Conservation (phyloP, 306 rosid species). For the Vigna reflexopilosa region DNA sequence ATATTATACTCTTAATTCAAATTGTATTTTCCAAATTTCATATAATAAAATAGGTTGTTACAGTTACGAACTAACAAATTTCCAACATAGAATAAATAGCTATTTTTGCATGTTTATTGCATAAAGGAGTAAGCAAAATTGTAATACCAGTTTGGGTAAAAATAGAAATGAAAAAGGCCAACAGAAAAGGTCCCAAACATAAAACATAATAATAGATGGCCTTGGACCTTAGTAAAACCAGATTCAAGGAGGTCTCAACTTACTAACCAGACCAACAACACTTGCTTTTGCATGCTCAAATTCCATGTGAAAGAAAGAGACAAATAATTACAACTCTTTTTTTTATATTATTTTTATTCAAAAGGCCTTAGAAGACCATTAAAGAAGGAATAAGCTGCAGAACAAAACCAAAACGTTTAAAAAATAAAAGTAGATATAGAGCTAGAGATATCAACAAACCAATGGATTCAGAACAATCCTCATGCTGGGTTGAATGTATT, state of each 20-base stretch:
- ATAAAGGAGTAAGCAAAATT: conserved; percentile 10
- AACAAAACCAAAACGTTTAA: conserved; percentile 13
- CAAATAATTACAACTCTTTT: conserved; percentile 7
- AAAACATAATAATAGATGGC: conserved; percentile 2
- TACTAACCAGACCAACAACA: conserved; percentile 29
- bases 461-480: conserved; percentile 91
- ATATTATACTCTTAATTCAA: no score
- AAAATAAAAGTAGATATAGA: conserved; percentile 22
- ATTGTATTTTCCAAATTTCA: no score
- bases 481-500: conserved; percentile 91
- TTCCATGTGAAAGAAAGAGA: conserved; percentile 29
- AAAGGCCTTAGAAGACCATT: conserved; percentile 13
- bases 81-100: no score
- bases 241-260: conserved; percentile 9
- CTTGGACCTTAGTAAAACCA: conserved; percentile 9
- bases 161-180: conserved; percentile 16
- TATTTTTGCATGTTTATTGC: background rate
- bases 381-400: conserved; percentile 13
- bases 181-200: background rate
- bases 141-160: background rate
- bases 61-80: no score
- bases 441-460: conserved; percentile 61
- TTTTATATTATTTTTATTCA: conserved; percentile 32
- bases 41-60: no score
- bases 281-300: conserved; percentile 10